Percentiles rank a stretch among this genome's conserved stretches.
Evolutionary conservation across 1,139 yeast species (phyloP).

Genomic region (Eremothecium sinecaudum): DNA sequence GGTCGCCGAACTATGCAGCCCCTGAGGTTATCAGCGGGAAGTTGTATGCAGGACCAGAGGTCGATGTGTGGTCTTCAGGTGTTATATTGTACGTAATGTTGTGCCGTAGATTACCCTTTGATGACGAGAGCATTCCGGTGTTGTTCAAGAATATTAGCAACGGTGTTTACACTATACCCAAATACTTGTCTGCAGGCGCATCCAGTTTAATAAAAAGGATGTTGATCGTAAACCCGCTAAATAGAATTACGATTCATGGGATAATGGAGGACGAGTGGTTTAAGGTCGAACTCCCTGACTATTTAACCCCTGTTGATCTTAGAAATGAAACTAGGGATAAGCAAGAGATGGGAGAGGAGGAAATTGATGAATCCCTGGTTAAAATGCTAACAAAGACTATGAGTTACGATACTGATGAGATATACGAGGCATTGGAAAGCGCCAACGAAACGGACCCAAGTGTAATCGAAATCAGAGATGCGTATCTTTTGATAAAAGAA

Average conservation of each 20-base stretch:
- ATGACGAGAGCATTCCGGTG: constrained; percentile 95
- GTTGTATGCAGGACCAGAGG: constrained; percentile 96
- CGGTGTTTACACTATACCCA: constrained; percentile 91
- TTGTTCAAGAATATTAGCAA: constrained; percentile 88
- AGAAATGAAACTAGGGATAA: constrained; percentile 33
- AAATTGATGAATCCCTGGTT: constrained; percentile 71
- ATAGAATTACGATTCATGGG: constrained; percentile 89
- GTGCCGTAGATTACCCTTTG: constrained; percentile 95
- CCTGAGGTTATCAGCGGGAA: constrained; percentile 97
- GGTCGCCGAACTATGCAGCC: constrained; percentile 96
- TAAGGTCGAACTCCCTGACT: constrained; percentile 70
- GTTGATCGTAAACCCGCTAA: constrained; percentile 94
- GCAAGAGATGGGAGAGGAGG: constrained; percentile 34
- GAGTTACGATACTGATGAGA: constrained; percentile 90
- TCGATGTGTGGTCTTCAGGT: constrained; percentile 98
- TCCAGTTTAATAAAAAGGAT: constrained; percentile 76
- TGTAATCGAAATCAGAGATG: constrained; percentile 79
- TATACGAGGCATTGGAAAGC: constrained; percentile 56
- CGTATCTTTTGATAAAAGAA: constrained; percentile 80
- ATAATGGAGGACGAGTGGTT: constrained; percentile 97
- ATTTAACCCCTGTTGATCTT: constrained; percentile 63
- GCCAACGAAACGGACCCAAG: constrained; percentile 33
- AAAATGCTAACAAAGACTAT: constrained; percentile 72
- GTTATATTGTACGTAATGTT: constrained; percentile 93
- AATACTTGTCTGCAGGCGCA: constrained; percentile 81